Base-by-base conservation (phyloP, 805 yeast genomes). In the Saccharomycopsis fodiens region DNA sequence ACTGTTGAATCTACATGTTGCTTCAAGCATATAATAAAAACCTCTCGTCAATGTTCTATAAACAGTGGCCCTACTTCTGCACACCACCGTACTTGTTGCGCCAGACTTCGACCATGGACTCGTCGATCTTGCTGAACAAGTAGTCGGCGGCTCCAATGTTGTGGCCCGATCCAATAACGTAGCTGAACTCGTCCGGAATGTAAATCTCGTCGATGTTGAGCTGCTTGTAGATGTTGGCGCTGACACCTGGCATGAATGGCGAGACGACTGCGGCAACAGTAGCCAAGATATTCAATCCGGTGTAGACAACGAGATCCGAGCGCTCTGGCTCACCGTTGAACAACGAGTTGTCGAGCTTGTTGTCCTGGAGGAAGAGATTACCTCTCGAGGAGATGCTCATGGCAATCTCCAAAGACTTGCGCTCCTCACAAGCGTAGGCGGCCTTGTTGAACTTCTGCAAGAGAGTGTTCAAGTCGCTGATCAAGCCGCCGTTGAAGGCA, bases 321-420 rank as follows among this genome's bases (percentile, higher is more conserved):
- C 78, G 79, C 29, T 74, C 85, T 37, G 96, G 95, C 41, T 67
- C 62, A 58, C 86, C 78, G 46, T 78, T 76, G 65, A 79, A 86
- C 54, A 89, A 71, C 7, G 85, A 71, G 73, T 93, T 93, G 65
- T 91, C 97, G 57, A 93, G 74, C 68, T 89, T 89, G 69, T 89
- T 88, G 42, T 91, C 98, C 69, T 93, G 99, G 63, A 93, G 74
- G 74, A 91, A 93, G 64, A 74, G 84, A 68, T 93, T 93, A 65
- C 98, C 98, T 57, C 96, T 79, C 17, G 95, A 78, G 48, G 96
- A 84, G 47, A 93, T 70, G 27, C 85, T 73, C 96, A 93, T 88
- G 51, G 96, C 95, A 32, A 79, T 64, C 64, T 89, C 97, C 52
- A 91, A 72, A 62, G 97, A 97, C 59, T 79, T 82, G 66, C 96